Conservation (phyloP, 2,329 filamentous ascomycete species). For the Alternaria sp. region DNA sequence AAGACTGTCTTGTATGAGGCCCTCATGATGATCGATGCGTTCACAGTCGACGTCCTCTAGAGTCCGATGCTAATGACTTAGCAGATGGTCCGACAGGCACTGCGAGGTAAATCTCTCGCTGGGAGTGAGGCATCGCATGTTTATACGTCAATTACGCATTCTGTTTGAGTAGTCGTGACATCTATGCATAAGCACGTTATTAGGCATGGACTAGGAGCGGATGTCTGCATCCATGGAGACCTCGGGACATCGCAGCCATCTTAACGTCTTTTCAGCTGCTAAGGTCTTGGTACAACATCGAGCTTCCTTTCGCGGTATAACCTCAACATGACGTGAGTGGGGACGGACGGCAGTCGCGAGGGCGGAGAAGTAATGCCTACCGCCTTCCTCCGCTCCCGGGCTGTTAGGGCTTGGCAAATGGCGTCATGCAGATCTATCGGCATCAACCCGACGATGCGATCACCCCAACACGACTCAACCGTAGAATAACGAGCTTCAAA, state of each 20-base stretch:
- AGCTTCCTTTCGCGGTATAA: slow-evolving; percentile 5
- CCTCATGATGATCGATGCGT: background rate
- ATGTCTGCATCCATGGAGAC: background rate
- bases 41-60: accelerated
- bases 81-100: background rate
- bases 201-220: background rate
- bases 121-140: background rate
- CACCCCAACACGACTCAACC: background rate
- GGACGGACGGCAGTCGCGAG: background rate
- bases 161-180: background rate
- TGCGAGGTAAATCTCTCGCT: background rate
- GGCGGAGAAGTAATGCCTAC: background rate
- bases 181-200: slow-evolving; percentile 3
- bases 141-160: background rate
- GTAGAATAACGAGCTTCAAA: background rate
- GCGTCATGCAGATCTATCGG: background rate
- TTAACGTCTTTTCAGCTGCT: background rate
- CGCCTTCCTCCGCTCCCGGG: background rate
- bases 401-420: background rate
- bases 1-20: background rate
- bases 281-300: background rate
- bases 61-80: background rate
- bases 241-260: background rate
- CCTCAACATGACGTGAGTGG: background rate
- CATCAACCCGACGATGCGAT: background rate